Conservation (phyloP, 257 asterid genomes). For the Penstemon barbatus region DNA sequence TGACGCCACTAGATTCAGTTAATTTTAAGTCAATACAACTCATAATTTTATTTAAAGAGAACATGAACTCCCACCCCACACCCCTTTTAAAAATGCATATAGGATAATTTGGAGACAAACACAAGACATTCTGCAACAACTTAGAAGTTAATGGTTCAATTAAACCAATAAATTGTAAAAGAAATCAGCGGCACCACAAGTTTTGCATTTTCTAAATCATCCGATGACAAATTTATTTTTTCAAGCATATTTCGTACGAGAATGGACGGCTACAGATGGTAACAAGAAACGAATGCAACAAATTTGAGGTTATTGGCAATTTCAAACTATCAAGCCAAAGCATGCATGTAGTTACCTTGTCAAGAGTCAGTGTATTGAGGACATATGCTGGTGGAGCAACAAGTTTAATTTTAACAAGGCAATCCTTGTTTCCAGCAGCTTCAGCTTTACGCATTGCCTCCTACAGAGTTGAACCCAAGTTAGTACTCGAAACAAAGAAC, state of each 20-base stretch:
- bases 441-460: slow-evolving; percentile 99
- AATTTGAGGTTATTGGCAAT: slow-evolving; percentile 2
- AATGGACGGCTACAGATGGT: background rate
- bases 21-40: background rate
- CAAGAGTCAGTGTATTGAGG: slow-evolving; percentile 86
- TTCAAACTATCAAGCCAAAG: background rate
- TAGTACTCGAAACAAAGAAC: slow-evolving; percentile 15
- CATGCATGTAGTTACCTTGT: slow-evolving; percentile 53
- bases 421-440: slow-evolving; percentile 92
- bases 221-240: background rate
- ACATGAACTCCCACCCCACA: background rate
- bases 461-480: slow-evolving; percentile 42
- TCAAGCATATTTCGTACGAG: background rate
- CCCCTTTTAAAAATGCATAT: background rate
- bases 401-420: slow-evolving; percentile 93
- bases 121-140: background rate
- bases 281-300: background rate
- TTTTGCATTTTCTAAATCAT: slow-evolving; percentile 4
- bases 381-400: slow-evolving; percentile 94
- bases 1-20: background rate
- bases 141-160: background rate
- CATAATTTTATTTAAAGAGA: background rate
- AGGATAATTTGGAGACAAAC: background rate
- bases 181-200: background rate
- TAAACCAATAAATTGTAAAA: background rate